Conservation (phyloP, 169 alveolate species). For the Plasmodium inui region DNA sequence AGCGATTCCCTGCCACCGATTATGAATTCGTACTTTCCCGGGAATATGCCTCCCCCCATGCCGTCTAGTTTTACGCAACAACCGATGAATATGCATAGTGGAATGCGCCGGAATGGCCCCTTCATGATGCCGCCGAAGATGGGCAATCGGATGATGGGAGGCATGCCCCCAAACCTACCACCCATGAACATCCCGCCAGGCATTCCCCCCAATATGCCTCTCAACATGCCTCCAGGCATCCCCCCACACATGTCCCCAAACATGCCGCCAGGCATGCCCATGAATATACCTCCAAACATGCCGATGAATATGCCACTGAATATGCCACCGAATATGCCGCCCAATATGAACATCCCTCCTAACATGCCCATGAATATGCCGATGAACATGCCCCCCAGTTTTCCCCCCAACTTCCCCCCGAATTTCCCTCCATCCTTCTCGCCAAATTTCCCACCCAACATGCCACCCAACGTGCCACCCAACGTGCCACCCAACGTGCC, state of each 20-base stretch:
- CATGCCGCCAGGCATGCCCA: constrained; percentile 38
- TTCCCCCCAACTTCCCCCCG: not conserved
- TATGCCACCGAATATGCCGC: constrained; percentile 34
- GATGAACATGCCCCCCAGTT: constrained; percentile 28
- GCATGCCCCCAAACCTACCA: constrained; percentile 40
- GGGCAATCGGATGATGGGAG: constrained; percentile 15
- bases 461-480: constrained; percentile 14
- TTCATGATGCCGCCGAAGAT: constrained; percentile 36
- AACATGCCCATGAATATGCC: constrained; percentile 80
- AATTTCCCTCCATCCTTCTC: not conserved
- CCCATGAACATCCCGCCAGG: constrained; percentile 73
- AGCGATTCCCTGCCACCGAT: constrained; percentile 43
- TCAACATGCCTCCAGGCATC: constrained; percentile 30
- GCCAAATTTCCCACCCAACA: constrained; percentile 35
- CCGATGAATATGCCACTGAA: constrained; percentile 42
- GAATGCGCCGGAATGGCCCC: constrained; percentile 8
- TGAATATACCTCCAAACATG: constrained; percentile 14
- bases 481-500: constrained; percentile 77
- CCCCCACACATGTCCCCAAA: constrained; percentile 37
- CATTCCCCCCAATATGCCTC: constrained; percentile 28
- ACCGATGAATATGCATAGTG: not conserved
- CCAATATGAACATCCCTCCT: constrained; percentile 57
- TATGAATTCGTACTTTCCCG: constrained; percentile 27
- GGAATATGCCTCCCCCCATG: constrained; percentile 11
- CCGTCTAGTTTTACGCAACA: constrained; percentile 21